phyloP scores from a whole-genome alignment of 1,139 yeast genomes.

The Geotrichum carabidarum region DNA sequence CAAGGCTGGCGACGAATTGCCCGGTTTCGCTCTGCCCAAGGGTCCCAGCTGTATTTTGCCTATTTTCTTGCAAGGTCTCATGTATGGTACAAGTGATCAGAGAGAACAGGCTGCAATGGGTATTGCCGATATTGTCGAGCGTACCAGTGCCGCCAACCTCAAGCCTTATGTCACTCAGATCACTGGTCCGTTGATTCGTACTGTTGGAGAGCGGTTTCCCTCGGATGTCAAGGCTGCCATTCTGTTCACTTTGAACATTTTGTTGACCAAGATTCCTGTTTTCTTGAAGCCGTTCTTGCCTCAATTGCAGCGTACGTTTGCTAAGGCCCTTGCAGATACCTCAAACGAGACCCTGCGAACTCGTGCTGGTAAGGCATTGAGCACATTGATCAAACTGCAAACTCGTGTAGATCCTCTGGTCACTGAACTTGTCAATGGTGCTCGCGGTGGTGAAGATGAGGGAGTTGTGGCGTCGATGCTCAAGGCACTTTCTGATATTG shows the following conservation, averaged over 20 bases:
- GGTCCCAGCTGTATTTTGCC: slow-evolving; percentile 90
- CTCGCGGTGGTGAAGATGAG: slow-evolving; percentile 51
- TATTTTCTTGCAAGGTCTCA: slow-evolving; percentile 86
- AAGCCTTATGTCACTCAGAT: slow-evolving; percentile 88
- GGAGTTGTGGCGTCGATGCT: slow-evolving; percentile 85
- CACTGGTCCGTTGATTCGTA: slow-evolving; percentile 97
- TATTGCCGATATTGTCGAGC: slow-evolving; percentile 79
- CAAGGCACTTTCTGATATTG: slow-evolving; percentile 79
- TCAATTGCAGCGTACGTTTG: slow-evolving; percentile 94
- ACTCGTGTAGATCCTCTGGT: slow-evolving; percentile 93
- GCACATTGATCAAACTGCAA: slow-evolving; percentile 80
- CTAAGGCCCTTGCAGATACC: slow-evolving; percentile 79
- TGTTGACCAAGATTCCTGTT: slow-evolving; percentile 80
- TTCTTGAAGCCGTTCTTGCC: slow-evolving; percentile 94
- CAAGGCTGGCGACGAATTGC: slow-evolving; percentile 56
- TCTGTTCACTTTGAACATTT: slow-evolving; percentile 69
- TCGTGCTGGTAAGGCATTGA: slow-evolving; percentile 88
- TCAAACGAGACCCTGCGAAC: slow-evolving; percentile 63
- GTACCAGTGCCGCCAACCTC: slow-evolving; percentile 75
- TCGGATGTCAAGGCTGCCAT: slow-evolving; percentile 92
- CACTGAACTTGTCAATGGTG: slow-evolving; percentile 73
- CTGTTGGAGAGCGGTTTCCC: slow-evolving; percentile 90
- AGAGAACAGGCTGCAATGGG: slow-evolving; percentile 84
- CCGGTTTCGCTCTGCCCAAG: slow-evolving; percentile 72
- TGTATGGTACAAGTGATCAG: slow-evolving; percentile 84